Conservation (phyloP, 495 filamentous ascomycete species). For the Hypoxylon crocopeplum region DNA sequence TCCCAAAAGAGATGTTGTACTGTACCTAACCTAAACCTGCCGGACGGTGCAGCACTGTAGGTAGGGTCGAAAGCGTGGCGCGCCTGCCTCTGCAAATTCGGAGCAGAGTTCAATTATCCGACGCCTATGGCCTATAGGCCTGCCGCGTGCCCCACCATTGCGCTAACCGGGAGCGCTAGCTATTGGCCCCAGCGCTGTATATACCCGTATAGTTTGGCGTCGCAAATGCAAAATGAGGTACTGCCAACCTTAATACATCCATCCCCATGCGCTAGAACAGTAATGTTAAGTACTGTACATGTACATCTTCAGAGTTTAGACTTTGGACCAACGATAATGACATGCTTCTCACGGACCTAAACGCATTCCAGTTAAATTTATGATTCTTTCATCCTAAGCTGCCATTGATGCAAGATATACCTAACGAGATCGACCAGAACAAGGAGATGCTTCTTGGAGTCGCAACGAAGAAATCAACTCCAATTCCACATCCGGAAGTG, state of each 20-base stretch:
- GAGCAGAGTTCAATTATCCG: slow-evolving; percentile 32
- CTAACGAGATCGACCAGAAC: too few species aligned
- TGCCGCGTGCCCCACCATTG: slow-evolving; percentile 8
- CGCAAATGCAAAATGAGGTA: slow-evolving; percentile 12
- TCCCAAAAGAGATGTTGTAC: slow-evolving; percentile 13
- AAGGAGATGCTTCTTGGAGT: too few species aligned
- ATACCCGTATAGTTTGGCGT: slow-evolving; percentile 2
- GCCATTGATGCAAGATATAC: too few species aligned
- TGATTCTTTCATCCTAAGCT: too few species aligned
- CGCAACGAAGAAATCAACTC: background rate
- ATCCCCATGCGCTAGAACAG: too few species aligned
- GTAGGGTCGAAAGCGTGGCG: slow-evolving; percentile 13
- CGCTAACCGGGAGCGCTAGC: background rate
- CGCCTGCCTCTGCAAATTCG: slow-evolving; percentile 29
- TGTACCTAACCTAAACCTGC: slow-evolving; percentile 1
- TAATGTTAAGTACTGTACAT: too few species aligned
- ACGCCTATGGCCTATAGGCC: slow-evolving; percentile 12
- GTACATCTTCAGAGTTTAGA: too few species aligned
- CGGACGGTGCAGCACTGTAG: background rate
- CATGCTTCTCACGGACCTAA: too few species aligned
- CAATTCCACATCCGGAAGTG: background rate
- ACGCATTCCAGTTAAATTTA: too few species aligned
- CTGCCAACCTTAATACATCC: background rate
- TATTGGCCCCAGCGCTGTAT: slow-evolving; percentile 14
- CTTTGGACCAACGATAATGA: too few species aligned